Percentiles rank a stretch among this genome's conserved stretches.
These are phyloP conservation scores for Durusdinium trenchii DNA, from an alignment of 73 alveolate species.

Conservation along the genomic window DNA sequence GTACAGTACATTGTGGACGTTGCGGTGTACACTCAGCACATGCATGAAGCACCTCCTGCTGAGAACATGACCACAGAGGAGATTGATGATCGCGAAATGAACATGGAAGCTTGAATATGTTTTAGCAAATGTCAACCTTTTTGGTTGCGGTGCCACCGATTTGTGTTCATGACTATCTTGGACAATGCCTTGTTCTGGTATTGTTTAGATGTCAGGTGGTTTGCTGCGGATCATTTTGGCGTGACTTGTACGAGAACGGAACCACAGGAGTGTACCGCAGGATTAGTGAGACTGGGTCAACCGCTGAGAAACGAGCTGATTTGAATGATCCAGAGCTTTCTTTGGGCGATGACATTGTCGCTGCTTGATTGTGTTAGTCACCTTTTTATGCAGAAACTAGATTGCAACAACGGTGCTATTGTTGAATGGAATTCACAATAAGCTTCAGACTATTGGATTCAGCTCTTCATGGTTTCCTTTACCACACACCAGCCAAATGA, in stretches of 20 bases:
- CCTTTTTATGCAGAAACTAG: not conserved
- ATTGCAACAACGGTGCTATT: not conserved
- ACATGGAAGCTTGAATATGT: not conserved
- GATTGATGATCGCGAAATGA: not conserved
- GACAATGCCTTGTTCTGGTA: no score
- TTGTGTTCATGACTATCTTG: no score
- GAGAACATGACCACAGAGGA: not conserved
- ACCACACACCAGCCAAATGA: no score
- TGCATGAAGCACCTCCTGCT: not conserved
- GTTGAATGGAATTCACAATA: not conserved
- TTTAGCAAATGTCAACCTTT: no score
- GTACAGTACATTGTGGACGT: not conserved
- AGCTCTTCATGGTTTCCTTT: no score
- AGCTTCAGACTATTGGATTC: no score
- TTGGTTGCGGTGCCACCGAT: no score
- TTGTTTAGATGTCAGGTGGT: not conserved
- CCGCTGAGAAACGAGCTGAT: not conserved
- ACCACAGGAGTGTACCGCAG: not conserved
- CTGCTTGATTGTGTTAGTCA: not conserved
- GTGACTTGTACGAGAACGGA: not conserved
- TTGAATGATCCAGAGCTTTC: constrained; percentile 7
- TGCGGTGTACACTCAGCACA: not conserved
- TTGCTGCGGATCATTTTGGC: not conserved
- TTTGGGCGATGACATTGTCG: not conserved
- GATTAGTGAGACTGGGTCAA: not conserved